These are phyloP conservation scores for Termitomyces sp. DNA, from an alignment of 768 basidiomycete genomes.

Conservation along the genomic window DNA sequence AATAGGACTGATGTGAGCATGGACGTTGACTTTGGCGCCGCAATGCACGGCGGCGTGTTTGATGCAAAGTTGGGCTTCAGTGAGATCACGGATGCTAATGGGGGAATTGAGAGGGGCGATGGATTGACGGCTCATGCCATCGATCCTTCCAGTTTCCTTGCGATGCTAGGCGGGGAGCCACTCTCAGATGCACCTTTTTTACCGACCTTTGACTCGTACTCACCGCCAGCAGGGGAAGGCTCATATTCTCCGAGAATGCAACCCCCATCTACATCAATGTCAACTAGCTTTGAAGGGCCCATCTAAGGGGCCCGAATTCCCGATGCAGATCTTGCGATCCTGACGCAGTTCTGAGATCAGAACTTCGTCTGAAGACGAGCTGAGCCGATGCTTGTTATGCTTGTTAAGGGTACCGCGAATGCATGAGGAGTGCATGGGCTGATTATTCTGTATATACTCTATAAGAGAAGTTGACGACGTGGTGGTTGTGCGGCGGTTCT, in stretches of 20 bases:
- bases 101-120: neutral
- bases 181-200: constrained; percentile 36
- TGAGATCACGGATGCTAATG: neutral
- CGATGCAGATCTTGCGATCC: constrained; percentile 14
- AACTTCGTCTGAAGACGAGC: constrained; percentile 7
- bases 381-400: no score
- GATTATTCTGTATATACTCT: neutral
- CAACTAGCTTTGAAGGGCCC: neutral
- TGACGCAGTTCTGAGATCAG: constrained; percentile 17
- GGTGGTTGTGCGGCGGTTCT: no score
- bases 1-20: neutral
- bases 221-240: constrained; percentile 3
- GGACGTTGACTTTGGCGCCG: constrained; percentile 4
- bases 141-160: constrained; percentile 29
- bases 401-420: neutral
- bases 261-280: neutral
- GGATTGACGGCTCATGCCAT: constrained; percentile 13
- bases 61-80: neutral
- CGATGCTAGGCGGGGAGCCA: constrained; percentile 38
- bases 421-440: no score
- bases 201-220: constrained; percentile 17
- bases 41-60: neutral
- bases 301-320: neutral
- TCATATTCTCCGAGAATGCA: constrained; percentile 5
- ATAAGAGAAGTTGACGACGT: neutral